phyloP scores from a whole-genome alignment of 352 stramenopile species.

The Phytophthora idaei region DNA sequence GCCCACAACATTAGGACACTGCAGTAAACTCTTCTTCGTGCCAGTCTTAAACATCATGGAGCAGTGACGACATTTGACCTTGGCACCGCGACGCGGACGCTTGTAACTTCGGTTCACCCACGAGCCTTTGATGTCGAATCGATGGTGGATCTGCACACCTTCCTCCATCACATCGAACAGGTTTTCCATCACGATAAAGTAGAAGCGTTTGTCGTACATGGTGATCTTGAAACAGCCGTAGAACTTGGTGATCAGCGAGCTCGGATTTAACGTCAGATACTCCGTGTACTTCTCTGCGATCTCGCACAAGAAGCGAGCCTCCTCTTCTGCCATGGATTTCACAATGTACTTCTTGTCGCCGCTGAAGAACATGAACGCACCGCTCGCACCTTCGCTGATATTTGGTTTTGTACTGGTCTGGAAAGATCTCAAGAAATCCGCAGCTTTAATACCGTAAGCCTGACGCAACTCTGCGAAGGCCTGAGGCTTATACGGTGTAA shows the following conservation, averaged over 20 bases:
- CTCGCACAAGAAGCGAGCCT: conserved; percentile 81
- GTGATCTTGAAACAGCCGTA: conserved; percentile 91
- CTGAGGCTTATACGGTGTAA: conserved; percentile 77
- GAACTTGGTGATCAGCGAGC: conserved; percentile 89
- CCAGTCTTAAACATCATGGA: conserved; percentile 88
- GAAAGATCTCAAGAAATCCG: conserved; percentile 79
- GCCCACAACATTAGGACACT: conserved; percentile 81
- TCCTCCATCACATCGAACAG: conserved; percentile 81
- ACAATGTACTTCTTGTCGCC: conserved; percentile 92
- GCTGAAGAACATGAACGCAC: conserved; percentile 93
- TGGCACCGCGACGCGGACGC: conserved; percentile 67
- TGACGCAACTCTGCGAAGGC: conserved; percentile 80
- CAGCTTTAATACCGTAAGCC: conserved; percentile 65
- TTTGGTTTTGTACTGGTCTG: conserved; percentile 86
- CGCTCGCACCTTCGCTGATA: conserved; percentile 90
- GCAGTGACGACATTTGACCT: conserved; percentile 87
- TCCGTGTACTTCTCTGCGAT: conserved; percentile 89
- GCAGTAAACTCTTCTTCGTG: conserved; percentile 63
- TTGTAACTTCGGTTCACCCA: conserved; percentile 91
- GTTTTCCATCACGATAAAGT: conserved; percentile 94
- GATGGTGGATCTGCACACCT: conserved; percentile 80
- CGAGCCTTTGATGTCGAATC: conserved; percentile 93
- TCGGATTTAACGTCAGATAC: conserved; percentile 77
- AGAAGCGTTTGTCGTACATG: conserved; percentile 90
- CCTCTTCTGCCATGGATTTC: conserved; percentile 87